Percentiles rank a stretch among this genome's conserved stretches.
phyloP scores from a whole-genome alignment of 257 asterid species.

The Salvia rosmarinus region DNA sequence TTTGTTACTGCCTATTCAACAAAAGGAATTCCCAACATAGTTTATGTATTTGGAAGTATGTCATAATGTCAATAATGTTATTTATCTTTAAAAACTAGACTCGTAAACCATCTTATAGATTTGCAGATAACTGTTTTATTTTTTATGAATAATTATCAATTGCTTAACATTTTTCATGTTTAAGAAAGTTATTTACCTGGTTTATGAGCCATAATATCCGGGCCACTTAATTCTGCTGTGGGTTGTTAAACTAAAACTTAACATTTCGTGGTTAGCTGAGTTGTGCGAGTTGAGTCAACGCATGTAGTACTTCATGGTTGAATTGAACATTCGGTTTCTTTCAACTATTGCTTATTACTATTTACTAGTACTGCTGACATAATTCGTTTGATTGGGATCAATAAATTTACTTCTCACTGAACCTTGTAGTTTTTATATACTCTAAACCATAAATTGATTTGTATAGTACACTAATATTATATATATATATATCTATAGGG shows the following conservation, averaged over 20 bases:
- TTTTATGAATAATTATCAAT: not conserved
- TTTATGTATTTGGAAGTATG: no score
- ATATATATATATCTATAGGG: no score
- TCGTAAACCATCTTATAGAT: not conserved
- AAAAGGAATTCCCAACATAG: not conserved
- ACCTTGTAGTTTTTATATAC: no score
- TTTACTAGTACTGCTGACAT: no score
- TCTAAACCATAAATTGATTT: no score
- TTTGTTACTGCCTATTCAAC: not conserved
- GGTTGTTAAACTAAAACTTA: slow-evolving; percentile 44
- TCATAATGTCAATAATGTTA: not conserved
- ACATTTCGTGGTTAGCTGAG: slow-evolving; percentile 19
- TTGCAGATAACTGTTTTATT: not conserved
- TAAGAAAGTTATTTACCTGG: not conserved
- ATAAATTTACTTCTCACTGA: no score
- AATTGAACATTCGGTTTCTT: not conserved
- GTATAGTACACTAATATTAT: no score
- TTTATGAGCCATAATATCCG: not conserved
- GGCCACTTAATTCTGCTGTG: slow-evolving; percentile 27
- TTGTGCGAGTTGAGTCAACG: slow-evolving; percentile 24
- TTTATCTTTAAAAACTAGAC: not conserved
- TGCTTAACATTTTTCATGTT: not conserved
- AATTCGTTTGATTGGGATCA: no score
- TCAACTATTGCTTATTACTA: not conserved
- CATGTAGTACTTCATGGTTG: not conserved